Conservation (phyloP, 495 filamentous ascomycete genomes). For the Penicillium robsamsonii region DNA sequence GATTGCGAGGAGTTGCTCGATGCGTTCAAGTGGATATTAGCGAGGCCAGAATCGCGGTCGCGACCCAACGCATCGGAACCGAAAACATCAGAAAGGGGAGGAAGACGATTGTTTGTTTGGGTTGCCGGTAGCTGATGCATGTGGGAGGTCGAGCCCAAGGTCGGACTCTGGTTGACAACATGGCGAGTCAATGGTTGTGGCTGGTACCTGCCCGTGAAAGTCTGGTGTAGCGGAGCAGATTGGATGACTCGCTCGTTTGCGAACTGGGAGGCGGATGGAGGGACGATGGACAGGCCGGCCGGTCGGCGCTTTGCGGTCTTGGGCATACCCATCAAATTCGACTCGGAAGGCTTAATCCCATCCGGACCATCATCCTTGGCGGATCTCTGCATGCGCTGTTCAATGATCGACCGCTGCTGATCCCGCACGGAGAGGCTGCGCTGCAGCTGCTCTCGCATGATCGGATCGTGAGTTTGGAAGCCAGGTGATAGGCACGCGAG, state of each 20-base stretch:
- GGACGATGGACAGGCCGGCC: conserved; percentile 90
- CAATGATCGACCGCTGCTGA: conserved; percentile 92
- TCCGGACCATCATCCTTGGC: conserved; percentile 71
- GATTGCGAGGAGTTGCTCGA: conserved; percentile 69
- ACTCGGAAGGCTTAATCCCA: conserved; percentile 52
- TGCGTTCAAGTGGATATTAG: conserved; percentile 45
- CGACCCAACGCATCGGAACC: conserved; percentile 71
- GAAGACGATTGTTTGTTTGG: conserved; percentile 89
- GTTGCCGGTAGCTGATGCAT: conserved; percentile 88
- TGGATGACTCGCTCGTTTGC: conserved; percentile 95
- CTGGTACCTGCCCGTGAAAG: conserved; percentile 87
- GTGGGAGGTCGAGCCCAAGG: conserved; percentile 80
- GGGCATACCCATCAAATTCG: conserved; percentile 52
- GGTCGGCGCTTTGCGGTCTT: conserved; percentile 74
- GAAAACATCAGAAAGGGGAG: conserved; percentile 93
- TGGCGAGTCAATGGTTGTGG: conserved; percentile 80
- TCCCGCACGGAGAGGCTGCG: conserved; percentile 91
- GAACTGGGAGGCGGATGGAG: conserved; percentile 92
- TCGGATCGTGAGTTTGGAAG: conserved; percentile 93
- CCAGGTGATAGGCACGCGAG: conserved; percentile 93
- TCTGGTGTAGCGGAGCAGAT: conserved; percentile 92
- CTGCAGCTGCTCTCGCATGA: conserved; percentile 92
- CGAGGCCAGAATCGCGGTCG: conserved; percentile 39
- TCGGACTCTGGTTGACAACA: conserved; percentile 79
- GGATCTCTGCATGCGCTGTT: conserved; percentile 83